Base-by-base conservation (phyloP, 805 yeast genomes). In the Candida caryicola region DNA sequence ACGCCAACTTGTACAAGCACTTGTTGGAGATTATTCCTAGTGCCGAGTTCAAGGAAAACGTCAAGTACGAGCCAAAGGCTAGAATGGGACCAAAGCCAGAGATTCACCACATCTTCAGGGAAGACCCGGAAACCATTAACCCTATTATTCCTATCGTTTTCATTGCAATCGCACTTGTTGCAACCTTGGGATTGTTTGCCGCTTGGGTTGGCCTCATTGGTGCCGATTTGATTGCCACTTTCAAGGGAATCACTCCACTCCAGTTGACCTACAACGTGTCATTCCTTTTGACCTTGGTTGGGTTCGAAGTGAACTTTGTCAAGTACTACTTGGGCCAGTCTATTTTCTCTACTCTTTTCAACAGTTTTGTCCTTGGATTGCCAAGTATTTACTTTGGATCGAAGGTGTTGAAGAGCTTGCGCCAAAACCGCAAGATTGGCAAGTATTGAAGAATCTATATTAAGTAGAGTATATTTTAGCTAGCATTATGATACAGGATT, bases 301-400 rank as follows among this genome's bases (percentile, higher is more conserved):
- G 74, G 4, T 66, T 73, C 44, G 89, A 84, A 59, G 51, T 55
- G 21, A 62, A 71, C 9, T 81, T 84, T 43, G 53, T 76, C 43
- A 71, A 66, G 43, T 84, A 84, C 62, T 84, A 73, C 60, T 54
- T 75, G 48, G 75, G 77, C 14, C 67, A 77, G 25, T 70, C 82
- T 12, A 81, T 84, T 29, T 84, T 84, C 59, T 65, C 70, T 13
- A 74, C 87, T 5, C 52, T 84, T 28, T 62, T 66, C 45, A 67
- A 76, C 43, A 55, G 66, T 15, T 64, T 67, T 5, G 50, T 78
- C 16, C 60, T 82, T 38, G 74, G 74, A 3, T 69, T 79, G 1
- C 71, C 83, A 23, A 66, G 81, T 21, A 54, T 84, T 29, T 71
- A 73, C 54, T 60, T 79, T 36, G 93, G 93, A 10, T 71, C 84